Base-by-base conservation (phyloP, 2,329 filamentous ascomycete genomes). In the Clonostachys byssicola region DNA sequence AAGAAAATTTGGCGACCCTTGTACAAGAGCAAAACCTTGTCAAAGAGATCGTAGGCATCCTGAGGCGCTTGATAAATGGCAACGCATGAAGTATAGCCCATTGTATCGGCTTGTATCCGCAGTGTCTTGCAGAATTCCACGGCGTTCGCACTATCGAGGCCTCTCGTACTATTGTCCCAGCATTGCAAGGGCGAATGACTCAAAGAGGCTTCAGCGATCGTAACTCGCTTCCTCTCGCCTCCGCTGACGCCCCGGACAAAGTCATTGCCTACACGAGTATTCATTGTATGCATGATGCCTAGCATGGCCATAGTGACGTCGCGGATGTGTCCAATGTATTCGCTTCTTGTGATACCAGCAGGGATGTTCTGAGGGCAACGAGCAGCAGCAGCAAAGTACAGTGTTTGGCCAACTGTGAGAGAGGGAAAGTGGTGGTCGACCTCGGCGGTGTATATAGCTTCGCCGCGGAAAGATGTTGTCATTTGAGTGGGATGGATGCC, bases 11-110 rank as follows among this genome's bases (percentile, higher is more conserved):
- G 79, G 36, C 75, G 73, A 45, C 79, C 79, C 58, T 91, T 85
- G 57, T 92, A 90, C 0, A 92, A 69, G 0, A 92, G 84, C 0
- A 83, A 74, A 0, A 70, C 77, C 68, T 82, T 82, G 62, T 83
- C 79, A 47, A 83, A 82, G 34, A 74, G 38, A 47, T 81, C 75
- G 53, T 80, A 81, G 4, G 77, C 77, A 30, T 68, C 63, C 51
- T 80, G 75, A 18, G 75, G 74, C 2, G 81, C 81, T 57, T 86
- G 4, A 54, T 78, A 78, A 55, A 78, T 77, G 42, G 74, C 70
- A 34, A 78, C 75, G 50, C 65, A 67, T 4, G 73, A 72, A 5
- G 72, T 73, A 23, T 64, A 62, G 18, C 72, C 72, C 45, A 64
- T 65, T 44, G 76, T 65, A 44, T 78, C 73, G 1, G 74, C 69